phyloP scores from a whole-genome alignment of 2,329 filamentous ascomycete genomes.

The Claviceps sorghi region DNA sequence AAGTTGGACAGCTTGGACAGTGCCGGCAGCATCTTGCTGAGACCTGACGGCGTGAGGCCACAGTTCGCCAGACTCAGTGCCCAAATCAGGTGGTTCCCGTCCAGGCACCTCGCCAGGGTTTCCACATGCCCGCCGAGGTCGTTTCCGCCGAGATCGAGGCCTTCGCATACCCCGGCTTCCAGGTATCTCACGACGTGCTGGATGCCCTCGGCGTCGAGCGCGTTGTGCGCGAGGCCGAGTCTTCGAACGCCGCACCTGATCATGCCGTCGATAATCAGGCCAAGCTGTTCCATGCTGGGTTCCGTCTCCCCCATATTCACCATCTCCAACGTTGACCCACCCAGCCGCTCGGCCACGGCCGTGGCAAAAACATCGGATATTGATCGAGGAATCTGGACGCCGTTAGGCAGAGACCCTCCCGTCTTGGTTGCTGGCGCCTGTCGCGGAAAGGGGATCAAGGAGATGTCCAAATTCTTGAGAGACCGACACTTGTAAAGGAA shows the following conservation, averaged over 20 bases:
- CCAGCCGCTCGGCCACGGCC: constrained; percentile 62
- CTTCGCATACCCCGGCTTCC: constrained; percentile 63
- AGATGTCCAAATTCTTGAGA: constrained; percentile 73
- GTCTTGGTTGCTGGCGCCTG: constrained; percentile 18
- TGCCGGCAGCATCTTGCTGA: constrained; percentile 62
- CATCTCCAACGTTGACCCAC: constrained; percentile 63
- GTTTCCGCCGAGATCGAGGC: constrained; percentile 80
- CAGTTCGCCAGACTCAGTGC: constrained; percentile 79
- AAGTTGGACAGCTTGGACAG: constrained; percentile 57
- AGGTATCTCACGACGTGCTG: constrained; percentile 65
- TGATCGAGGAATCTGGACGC: constrained; percentile 18
- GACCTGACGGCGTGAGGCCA: constrained; percentile 56
- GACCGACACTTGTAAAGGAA: constrained; percentile 86
- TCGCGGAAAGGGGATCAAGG: constrained; percentile 63
- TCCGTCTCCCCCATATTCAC: constrained; percentile 71
- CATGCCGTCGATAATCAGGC: constrained; percentile 67
- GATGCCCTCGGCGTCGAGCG: constrained; percentile 58
- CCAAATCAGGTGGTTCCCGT: constrained; percentile 47
- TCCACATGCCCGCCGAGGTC: constrained; percentile 45
- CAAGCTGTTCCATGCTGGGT: constrained; percentile 55
- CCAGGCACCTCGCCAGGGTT: constrained; percentile 36
- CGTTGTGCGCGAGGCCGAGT: constrained; percentile 71
- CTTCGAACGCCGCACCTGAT: constrained; percentile 62
- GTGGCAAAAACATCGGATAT: constrained; percentile 53
- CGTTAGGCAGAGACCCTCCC: constrained; percentile 18